Percentiles rank a stretch among this genome's conserved stretches.
phyloP scores from a whole-genome alignment of 208 protist genomes.

The Crithidia brevicula region DNA sequence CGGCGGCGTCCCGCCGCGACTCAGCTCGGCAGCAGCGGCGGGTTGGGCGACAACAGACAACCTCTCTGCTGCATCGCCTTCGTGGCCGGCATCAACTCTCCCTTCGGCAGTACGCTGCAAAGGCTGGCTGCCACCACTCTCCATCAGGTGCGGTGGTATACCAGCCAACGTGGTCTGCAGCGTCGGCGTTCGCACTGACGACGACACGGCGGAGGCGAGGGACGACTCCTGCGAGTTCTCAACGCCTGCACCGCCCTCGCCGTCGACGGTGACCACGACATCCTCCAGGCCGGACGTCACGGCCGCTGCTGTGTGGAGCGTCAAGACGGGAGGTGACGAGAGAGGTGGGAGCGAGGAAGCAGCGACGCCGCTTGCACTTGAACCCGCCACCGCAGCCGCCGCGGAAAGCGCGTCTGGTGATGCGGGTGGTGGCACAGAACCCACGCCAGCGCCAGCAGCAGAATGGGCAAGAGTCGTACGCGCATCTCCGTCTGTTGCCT shows the following conservation, averaged over 20 bases:
- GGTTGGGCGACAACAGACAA: background rate
- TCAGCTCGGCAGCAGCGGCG: background rate
- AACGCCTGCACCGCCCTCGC: background rate
- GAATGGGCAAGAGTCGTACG: no score
- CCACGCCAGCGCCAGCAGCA: no score
- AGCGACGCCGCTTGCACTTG: background rate
- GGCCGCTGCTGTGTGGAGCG: background rate
- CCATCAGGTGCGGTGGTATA: background rate
- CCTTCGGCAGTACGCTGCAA: no score
- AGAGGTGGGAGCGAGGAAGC: background rate
- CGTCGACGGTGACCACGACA: background rate
- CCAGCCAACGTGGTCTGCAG: background rate
- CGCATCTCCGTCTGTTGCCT: no score
- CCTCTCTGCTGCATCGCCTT: no score
- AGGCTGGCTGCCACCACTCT: background rate
- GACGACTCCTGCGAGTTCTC: constrained; percentile 7
- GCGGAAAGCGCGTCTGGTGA: background rate
- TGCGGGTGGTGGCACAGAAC: background rate
- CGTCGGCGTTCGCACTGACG: constrained; percentile 6
- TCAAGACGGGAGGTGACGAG: background rate
- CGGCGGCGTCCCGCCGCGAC: background rate
- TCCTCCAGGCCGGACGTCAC: constrained; percentile 2
- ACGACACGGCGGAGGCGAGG: constrained; percentile 1
- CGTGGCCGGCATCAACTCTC: background rate
- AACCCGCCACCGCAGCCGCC: background rate